These are phyloP conservation scores for Pachyrhizus erosus DNA, from an alignment of 306 rosid genomes.

Conservation along the genomic window DNA sequence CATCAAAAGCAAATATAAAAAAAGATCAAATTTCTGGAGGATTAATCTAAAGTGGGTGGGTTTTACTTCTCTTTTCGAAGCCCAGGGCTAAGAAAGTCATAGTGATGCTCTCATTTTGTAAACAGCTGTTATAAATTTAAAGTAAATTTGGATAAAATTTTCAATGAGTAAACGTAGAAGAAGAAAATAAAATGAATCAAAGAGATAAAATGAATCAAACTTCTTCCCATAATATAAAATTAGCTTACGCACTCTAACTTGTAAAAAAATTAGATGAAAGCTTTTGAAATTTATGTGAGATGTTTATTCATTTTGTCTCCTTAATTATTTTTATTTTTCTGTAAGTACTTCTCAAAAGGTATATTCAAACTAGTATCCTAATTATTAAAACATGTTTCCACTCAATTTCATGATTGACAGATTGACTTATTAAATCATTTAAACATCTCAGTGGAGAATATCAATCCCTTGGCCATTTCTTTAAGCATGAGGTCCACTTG, in stretches of 20 bases:
- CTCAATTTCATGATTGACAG: conserved; percentile 35
- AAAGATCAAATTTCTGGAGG: not conserved
- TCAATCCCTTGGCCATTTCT: conserved; percentile 34
- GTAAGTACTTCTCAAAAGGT: not conserved
- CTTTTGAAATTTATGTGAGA: not conserved
- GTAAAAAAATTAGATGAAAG: not conserved
- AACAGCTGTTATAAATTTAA: not conserved
- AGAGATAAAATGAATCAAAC: not conserved
- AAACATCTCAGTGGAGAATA: conserved; percentile 43
- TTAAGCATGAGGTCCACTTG: conserved; percentile 37
- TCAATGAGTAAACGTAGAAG: not conserved
- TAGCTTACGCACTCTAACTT: not conserved
- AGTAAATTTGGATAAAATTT: not conserved
- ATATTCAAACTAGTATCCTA: not conserved
- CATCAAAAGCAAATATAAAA: not conserved
- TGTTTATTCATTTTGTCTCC: not conserved
- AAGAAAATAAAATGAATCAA: not conserved
- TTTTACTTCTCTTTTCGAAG: not conserved
- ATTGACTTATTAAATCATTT: conserved; percentile 30
- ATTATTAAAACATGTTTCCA: conserved; percentile 25
- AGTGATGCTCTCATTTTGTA: conserved; percentile 29
- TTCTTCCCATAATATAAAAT: not conserved
- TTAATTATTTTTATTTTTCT: not conserved
- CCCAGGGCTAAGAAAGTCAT: not conserved
- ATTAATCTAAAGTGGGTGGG: not conserved